Percentiles rank a stretch among this genome's conserved stretches.
Evolutionary conservation across 2,329 filamentous ascomycete genomes (phyloP).

Genomic region (Arthrobotrys conoides): DNA sequence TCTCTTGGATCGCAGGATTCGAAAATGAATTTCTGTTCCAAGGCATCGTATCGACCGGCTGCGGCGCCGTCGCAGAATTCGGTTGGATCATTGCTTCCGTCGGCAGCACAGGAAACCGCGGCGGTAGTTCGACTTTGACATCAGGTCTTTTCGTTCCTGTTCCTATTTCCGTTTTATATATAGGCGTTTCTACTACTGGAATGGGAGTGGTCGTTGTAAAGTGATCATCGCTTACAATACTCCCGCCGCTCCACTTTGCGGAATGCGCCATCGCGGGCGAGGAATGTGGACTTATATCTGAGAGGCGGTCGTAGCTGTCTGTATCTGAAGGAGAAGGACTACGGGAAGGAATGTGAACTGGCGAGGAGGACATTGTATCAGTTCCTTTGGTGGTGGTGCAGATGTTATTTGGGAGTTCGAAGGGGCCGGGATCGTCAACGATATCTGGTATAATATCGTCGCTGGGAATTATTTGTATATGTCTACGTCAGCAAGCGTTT

Average conservation of each 20-base stretch:
- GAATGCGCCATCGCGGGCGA: constrained; percentile 33
- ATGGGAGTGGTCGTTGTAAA: not conserved
- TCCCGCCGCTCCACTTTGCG: constrained; percentile 19
- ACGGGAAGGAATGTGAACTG: constrained; percentile 27
- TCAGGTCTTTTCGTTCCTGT: not conserved
- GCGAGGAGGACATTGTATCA: constrained; percentile 24
- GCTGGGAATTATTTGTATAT: constrained; percentile 13
- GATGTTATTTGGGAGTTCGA: constrained; percentile 29
- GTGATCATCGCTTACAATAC: constrained; percentile 23
- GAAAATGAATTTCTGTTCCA: constrained; percentile 44
- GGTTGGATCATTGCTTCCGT: constrained; percentile 27
- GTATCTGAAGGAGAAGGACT: constrained; percentile 25
- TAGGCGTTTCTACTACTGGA: not conserved
- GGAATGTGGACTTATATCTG: constrained; percentile 51
- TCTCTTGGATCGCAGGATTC: constrained; percentile 39
- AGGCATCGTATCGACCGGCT: constrained; percentile 9
- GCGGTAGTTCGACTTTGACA: constrained; percentile 1
- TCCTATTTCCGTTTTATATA: constrained; percentile 12
- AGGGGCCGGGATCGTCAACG: constrained; percentile 25
- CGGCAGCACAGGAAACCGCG: constrained; percentile 1
- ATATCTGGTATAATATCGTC: not conserved
- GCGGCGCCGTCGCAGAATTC: constrained; percentile 7
- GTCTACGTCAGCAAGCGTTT: constrained; percentile 10
- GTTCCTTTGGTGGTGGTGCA: not conserved
- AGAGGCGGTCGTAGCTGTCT: constrained; percentile 47